phyloP scores from a whole-genome alignment of 306 rosid genomes.

The Gleditsia sinensis region DNA sequence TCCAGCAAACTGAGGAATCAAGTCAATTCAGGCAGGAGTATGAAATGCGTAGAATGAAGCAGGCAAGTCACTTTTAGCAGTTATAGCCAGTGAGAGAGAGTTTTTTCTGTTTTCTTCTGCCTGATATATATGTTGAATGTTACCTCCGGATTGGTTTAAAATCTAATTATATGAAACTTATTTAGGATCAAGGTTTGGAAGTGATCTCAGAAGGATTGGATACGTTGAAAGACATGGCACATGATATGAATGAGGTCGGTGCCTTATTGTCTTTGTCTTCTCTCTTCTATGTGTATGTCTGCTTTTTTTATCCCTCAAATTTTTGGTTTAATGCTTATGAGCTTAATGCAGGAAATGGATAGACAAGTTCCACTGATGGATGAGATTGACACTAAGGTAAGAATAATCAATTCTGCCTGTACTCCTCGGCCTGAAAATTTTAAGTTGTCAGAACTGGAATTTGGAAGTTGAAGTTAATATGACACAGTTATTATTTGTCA shows the following conservation, averaged over 20 bases:
- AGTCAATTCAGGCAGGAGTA: conserved; percentile 87
- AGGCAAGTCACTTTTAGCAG: conserved; percentile 54
- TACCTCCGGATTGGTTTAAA: conserved; percentile 15
- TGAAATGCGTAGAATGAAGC: conserved; percentile 90
- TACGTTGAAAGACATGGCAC: conserved; percentile 93
- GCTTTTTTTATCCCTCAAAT: neutral
- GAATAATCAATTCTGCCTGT: conserved; percentile 20
- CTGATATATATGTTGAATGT: conserved; percentile 14
- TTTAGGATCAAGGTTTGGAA: conserved; percentile 98
- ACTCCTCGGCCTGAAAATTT: neutral
- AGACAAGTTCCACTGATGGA: conserved; percentile 99
- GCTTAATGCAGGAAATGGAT: conserved; percentile 72
- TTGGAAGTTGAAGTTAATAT: conserved; percentile 29
- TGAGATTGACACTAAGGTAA: conserved; percentile 95
- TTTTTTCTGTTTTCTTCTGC: neutral
- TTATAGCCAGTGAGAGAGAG: neutral
- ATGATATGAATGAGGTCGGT: conserved; percentile 94
- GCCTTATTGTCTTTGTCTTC: conserved; percentile 20
- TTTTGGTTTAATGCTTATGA: conserved; percentile 26
- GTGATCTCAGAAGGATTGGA: conserved; percentile 92
- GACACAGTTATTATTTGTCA: conserved; percentile 26
- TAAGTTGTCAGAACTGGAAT: conserved; percentile 16
- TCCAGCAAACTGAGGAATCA: conserved; percentile 76
- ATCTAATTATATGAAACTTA: conserved; percentile 24
- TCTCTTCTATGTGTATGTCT: neutral